Conservation (phyloP, 441 rosid genomes). For the Breynia disticha region DNA sequence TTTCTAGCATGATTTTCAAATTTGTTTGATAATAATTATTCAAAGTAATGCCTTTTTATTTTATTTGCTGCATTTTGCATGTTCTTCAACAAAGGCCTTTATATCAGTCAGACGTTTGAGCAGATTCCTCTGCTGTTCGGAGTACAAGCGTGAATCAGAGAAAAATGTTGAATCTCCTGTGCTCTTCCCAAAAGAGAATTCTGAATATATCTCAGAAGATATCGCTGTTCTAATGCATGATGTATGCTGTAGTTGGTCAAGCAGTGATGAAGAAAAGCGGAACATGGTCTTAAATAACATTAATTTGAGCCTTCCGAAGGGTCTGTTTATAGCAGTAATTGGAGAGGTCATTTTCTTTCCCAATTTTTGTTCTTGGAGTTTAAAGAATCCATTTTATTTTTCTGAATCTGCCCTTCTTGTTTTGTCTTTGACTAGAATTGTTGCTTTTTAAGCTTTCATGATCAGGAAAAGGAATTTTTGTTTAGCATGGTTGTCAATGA, state of each 20-base stretch:
- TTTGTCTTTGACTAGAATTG: too few relatives aligned
- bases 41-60: constrained; percentile 3
- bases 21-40: constrained; percentile 11
- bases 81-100: constrained; percentile 45
- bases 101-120: constrained; percentile 78
- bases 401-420: background rate
- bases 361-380: constrained; percentile 1
- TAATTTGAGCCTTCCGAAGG: constrained; percentile 55
- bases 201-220: constrained; percentile 30
- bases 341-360: constrained; percentile 60
- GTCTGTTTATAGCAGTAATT: constrained; percentile 55
- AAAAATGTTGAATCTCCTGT: constrained; percentile 17
- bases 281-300: constrained; percentile 52
- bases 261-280: constrained; percentile 27
- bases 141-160: constrained; percentile 25
- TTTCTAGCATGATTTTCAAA: background rate
- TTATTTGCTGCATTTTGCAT: constrained; percentile 8
- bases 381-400: background rate
- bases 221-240: constrained; percentile 42
- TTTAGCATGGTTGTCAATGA: too few relatives aligned
- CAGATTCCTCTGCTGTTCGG: constrained; percentile 68
- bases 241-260: constrained; percentile 73
- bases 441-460: too few relatives aligned
- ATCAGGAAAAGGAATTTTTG: too few relatives aligned
- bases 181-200: constrained; percentile 20